These are phyloP conservation scores for Yamadazyma paraphyllophila DNA, from an alignment of 805 yeast genomes.

Conservation along the genomic window DNA sequence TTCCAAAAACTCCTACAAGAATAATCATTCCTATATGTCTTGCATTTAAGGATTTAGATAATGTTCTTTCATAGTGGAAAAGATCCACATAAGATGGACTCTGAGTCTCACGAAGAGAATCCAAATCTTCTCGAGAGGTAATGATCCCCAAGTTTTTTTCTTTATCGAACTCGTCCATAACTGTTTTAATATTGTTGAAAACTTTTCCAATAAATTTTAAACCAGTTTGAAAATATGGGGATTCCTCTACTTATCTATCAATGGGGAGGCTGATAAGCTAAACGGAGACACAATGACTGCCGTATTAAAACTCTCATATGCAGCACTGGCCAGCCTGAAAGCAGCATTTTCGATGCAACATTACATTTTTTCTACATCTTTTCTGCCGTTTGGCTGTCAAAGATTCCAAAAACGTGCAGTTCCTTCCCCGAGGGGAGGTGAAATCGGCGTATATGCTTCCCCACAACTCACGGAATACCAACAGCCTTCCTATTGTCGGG, in stretches of 20 bases:
- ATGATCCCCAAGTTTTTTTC: not conserved
- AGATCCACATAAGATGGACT: conserved; percentile 10
- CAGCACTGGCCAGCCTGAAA: not conserved
- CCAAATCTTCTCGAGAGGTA: conserved; percentile 4
- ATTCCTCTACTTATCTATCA: not conserved
- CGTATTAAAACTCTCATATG: not conserved
- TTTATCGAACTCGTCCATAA: not conserved
- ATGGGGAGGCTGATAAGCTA: not conserved
- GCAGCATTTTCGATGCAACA: not conserved
- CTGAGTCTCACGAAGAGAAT: conserved; percentile 1
- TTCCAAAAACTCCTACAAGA: conserved; percentile 34
- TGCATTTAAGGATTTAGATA: conserved; percentile 16
- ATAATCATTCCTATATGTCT: conserved; percentile 22
- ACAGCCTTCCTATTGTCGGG: not conserved
- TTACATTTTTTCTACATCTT: not conserved
- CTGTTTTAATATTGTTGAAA: not conserved
- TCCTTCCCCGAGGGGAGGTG: no score
- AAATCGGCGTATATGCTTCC: not conserved
- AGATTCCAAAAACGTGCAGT: no score
- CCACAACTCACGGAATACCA: not conserved
- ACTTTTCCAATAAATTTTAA: not conserved
- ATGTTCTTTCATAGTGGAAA: conserved; percentile 16
- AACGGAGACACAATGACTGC: not conserved
- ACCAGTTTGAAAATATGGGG: not conserved
- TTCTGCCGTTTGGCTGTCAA: not conserved